These are phyloP conservation scores for Huntiella decipiens DNA, from an alignment of 2,329 filamentous ascomycete species.

Conservation along the genomic window DNA sequence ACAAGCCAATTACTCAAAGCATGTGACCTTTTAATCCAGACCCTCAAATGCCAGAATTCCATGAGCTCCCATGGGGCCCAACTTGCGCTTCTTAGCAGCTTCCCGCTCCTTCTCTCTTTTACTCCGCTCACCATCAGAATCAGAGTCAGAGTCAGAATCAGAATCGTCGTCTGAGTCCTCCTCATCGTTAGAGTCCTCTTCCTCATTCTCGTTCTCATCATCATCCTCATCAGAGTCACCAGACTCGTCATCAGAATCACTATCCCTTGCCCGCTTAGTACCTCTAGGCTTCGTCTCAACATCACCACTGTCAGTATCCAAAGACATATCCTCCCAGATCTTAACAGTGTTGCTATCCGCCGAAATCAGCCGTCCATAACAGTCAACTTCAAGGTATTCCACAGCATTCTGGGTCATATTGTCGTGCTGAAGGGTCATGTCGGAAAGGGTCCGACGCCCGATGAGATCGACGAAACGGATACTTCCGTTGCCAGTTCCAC, in stretches of 20 bases:
- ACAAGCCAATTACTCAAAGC: neutral
- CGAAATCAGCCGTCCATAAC: conserved; percentile 68
- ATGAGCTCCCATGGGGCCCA: conserved; percentile 31
- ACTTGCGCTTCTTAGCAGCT: conserved; percentile 21
- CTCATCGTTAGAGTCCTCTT: conserved; percentile 24
- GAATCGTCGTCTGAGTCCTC: conserved; percentile 21
- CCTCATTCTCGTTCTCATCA: conserved; percentile 8
- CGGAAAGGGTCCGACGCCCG: conserved; percentile 34
- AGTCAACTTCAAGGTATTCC: conserved; percentile 65
- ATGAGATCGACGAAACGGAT: conserved; percentile 56
- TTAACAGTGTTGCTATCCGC: conserved; percentile 75
- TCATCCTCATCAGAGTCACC: conserved; percentile 14
- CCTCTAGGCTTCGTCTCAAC: neutral
- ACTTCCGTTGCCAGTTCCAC: conserved; percentile 64
- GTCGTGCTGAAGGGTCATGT: conserved; percentile 49
- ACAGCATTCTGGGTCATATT: conserved; percentile 58
- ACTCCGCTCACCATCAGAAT: conserved; percentile 2
- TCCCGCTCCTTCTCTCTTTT: conserved; percentile 14
- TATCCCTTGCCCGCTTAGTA: conserved; percentile 13
- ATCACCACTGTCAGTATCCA: conserved; percentile 15
- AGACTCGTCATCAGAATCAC: neutral
- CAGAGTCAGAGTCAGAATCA: conserved; percentile 7
- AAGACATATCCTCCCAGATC: conserved; percentile 68
- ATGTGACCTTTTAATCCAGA: conserved; percentile 19
- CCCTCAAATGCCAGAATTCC: conserved; percentile 32